Percentiles rank a stretch among this genome's conserved stretches.
Conservation (phyloP, 805 yeast genomes). For the Barnettozyma pratensis region DNA sequence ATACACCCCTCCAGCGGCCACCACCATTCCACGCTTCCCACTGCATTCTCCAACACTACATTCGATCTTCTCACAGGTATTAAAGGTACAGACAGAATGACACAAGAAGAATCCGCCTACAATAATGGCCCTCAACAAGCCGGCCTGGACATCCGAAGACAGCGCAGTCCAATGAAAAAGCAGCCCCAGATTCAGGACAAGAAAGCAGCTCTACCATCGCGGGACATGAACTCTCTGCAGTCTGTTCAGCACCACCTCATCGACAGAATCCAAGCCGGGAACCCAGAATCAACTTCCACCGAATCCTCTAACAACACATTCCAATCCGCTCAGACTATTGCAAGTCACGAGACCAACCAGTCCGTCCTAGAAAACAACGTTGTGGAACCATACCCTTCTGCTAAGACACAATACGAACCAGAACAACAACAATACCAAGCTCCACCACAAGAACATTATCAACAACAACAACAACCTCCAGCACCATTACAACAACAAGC, state of each 20-base stretch:
- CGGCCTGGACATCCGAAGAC: background rate
- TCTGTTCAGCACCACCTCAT: background rate
- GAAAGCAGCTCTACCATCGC: background rate
- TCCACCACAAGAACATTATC: background rate
- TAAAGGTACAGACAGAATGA: no score
- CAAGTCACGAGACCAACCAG: constrained; percentile 1
- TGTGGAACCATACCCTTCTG: constrained; percentile 7
- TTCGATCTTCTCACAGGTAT: no score
- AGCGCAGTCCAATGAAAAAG: background rate
- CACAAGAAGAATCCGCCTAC: no score
- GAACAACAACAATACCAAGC: background rate
- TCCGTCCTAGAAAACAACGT: constrained; percentile 5
- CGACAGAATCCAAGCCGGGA: background rate
- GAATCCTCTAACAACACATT: constrained; percentile 6
- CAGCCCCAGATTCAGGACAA: no score
- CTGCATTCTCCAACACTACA: background rate
- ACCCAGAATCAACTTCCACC: constrained; percentile 4
- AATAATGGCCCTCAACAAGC: no score
- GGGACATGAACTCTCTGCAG: background rate
- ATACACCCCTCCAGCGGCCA: no score
- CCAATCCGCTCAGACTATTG: constrained; percentile 4
- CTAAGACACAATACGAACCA: background rate
- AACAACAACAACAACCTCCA: background rate
- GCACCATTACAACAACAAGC: background rate
- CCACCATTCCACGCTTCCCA: no score